Evolutionary conservation across 495 filamentous ascomycete species (phyloP).

Genomic region (Penicillium macrosclerotiorum): DNA sequence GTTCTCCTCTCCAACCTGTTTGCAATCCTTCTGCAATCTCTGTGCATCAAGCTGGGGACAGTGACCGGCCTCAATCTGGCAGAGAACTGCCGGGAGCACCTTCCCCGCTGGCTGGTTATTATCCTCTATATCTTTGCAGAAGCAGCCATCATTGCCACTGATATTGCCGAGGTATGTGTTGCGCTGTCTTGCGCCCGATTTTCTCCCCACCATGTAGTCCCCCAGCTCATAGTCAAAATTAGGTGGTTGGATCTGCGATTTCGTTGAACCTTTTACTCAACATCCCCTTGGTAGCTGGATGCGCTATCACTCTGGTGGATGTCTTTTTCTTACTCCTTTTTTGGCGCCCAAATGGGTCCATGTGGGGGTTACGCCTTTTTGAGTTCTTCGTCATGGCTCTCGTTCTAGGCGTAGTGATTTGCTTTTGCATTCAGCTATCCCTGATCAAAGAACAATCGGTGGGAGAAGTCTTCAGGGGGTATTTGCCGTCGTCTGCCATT

Average conservation of each 20-base stretch:
- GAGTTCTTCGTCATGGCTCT: conserved; percentile 77
- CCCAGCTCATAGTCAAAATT: too few species aligned
- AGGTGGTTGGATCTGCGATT: conserved; percentile 91
- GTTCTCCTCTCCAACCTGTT: conserved; percentile 81
- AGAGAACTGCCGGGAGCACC: conserved; percentile 71
- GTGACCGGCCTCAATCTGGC: conserved; percentile 82
- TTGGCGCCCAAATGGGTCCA: conserved; percentile 71
- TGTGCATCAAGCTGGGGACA: conserved; percentile 82
- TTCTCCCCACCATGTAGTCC: too few species aligned
- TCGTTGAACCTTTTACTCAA: conserved; percentile 81
- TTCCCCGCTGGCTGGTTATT: conserved; percentile 75
- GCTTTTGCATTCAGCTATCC: conserved; percentile 86
- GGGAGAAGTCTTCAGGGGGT: conserved; percentile 81
- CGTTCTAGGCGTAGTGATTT: conserved; percentile 82
- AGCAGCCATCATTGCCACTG: conserved; percentile 80
- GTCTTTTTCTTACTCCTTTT: conserved; percentile 84
- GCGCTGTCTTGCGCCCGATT: not conserved
- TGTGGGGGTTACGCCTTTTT: conserved; percentile 72
- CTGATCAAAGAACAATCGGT: conserved; percentile 66
- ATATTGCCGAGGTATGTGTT: conserved; percentile 73
- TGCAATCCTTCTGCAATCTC: conserved; percentile 77
- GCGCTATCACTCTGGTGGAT: conserved; percentile 80
- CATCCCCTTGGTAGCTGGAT: conserved; percentile 81
- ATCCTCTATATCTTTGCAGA: conserved; percentile 74
- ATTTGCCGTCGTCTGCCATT: conserved; percentile 73